These are phyloP conservation scores for Zymoseptoria tritici DNA, from an alignment of 2,329 filamentous ascomycete genomes.

Conservation along the genomic window DNA sequence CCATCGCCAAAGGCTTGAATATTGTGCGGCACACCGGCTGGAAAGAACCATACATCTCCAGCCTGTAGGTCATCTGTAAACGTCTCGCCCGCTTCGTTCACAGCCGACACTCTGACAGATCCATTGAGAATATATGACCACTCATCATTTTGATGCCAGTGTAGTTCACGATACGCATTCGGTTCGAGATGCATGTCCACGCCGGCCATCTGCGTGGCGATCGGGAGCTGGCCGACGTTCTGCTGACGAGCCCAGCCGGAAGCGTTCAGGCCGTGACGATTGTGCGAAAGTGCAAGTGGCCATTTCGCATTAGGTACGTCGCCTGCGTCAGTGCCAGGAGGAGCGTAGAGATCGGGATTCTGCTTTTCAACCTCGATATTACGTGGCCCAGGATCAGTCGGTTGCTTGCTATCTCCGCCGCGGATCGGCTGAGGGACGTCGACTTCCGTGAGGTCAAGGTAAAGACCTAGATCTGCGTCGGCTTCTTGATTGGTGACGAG, in stretches of 20 bases:
- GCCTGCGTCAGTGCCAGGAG: slow-evolving; percentile 34
- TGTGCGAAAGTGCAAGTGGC: slow-evolving; percentile 30
- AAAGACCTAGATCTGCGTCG: slow-evolving; percentile 33
- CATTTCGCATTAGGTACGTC: slow-evolving; percentile 36
- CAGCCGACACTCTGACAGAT: slow-evolving; percentile 21
- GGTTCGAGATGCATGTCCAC: slow-evolving; percentile 34
- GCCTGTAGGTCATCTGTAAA: slow-evolving; percentile 28
- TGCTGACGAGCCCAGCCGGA: slow-evolving; percentile 38
- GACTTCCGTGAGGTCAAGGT: slow-evolving; percentile 32
- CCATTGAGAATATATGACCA: slow-evolving; percentile 29
- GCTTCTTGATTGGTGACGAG: slow-evolving; percentile 32
- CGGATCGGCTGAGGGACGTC: slow-evolving; percentile 37
- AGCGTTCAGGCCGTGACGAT: slow-evolving; percentile 33
- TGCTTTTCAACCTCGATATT: slow-evolving; percentile 32
- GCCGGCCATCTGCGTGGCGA: slow-evolving; percentile 37
- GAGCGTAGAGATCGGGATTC: slow-evolving; percentile 34
- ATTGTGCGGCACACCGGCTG: slow-evolving; percentile 37
- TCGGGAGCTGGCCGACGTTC: slow-evolving; percentile 32
- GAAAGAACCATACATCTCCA: slow-evolving; percentile 51
- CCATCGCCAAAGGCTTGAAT: slow-evolving; percentile 43
- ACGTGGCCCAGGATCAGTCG: slow-evolving; percentile 34
- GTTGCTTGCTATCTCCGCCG: slow-evolving; percentile 27
- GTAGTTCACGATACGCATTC: slow-evolving; percentile 29
- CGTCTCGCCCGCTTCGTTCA: slow-evolving; percentile 28
- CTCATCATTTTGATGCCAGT: slow-evolving; percentile 30